phyloP scores from a whole-genome alignment of 2,329 filamentous ascomycete species.

The Aspergillus quadricinctus region DNA sequence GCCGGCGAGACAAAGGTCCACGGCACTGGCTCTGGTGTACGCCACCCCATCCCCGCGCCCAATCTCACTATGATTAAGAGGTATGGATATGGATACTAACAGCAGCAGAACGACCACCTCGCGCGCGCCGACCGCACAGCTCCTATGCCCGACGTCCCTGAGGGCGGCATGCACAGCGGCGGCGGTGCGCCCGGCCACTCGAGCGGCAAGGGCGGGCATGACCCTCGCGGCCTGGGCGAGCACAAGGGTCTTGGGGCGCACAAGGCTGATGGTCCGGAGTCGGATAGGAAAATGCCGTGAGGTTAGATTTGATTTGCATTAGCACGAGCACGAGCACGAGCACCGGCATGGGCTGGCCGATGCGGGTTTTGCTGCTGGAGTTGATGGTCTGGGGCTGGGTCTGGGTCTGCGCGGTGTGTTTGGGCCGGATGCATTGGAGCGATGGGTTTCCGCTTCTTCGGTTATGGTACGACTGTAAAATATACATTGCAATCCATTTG shows the following conservation, averaged over 20 bases:
- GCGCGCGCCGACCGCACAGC: conserved; percentile 31
- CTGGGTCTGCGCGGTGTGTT: background rate
- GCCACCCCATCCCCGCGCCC: conserved; percentile 3
- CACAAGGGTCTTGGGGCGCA: conserved; percentile 30
- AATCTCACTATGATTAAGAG: background rate
- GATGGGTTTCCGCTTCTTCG: background rate
- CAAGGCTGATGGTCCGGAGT: background rate
- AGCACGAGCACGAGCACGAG: too few species aligned
- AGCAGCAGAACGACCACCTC: conserved; percentile 23
- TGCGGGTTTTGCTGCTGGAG: background rate
- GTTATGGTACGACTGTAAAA: background rate
- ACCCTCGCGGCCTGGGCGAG: conserved; percentile 32
- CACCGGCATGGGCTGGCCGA: background rate
- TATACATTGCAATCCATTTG: background rate
- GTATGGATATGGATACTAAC: conserved; percentile 3
- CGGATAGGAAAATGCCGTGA: too few species aligned
- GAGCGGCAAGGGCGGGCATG: conserved; percentile 36
- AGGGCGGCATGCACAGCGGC: conserved; percentile 23
- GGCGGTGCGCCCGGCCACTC: conserved; percentile 20
- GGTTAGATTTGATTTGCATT: too few species aligned
- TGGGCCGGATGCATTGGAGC: background rate
- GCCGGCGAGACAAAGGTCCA: conserved; percentile 31
- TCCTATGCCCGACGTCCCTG: conserved; percentile 31
- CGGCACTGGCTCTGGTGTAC: conserved; percentile 30
- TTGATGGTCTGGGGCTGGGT: background rate